Percentiles rank a stretch among this genome's conserved stretches.
Evolutionary conservation across 805 yeast species (phyloP).

Genomic region (Kluyveromyces wickerhamii): DNA sequence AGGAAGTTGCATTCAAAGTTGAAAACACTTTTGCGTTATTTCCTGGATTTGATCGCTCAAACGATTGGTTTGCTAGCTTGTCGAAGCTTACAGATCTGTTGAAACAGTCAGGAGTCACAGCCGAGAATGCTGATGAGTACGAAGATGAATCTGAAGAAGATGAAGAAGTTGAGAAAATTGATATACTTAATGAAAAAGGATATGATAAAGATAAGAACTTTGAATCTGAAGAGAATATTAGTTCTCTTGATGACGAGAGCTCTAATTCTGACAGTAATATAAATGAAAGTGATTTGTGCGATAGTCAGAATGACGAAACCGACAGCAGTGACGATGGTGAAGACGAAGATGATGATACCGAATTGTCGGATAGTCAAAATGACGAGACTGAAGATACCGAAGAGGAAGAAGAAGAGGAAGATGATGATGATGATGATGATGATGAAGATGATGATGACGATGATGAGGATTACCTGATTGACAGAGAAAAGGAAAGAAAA

Average conservation of each 20-base stretch:
- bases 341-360: constrained; percentile 11
- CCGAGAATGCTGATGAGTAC: constrained; percentile 10
- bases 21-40: constrained; percentile 33
- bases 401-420: constrained; percentile 13
- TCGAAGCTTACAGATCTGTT: constrained; percentile 23
- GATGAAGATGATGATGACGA: constrained; percentile 24
- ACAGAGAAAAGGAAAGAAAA: constrained; percentile 27
- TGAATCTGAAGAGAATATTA: constrained; percentile 4
- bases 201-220: constrained; percentile 26
- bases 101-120: constrained; percentile 6
- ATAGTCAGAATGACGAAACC: constrained; percentile 21
- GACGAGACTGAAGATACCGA: constrained; percentile 8
- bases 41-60: constrained; percentile 30
- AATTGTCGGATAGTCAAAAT: constrained; percentile 8
- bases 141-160: constrained; percentile 21
- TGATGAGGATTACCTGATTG: constrained; percentile 20
- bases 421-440: constrained; percentile 20
- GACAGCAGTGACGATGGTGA: constrained; percentile 17
- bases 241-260: constrained; percentile 4
- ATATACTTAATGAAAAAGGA: no score
- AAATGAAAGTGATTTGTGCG: constrained; percentile 18
- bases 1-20: constrained; percentile 51
- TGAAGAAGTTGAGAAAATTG: constrained; percentile 25
- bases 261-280: constrained; percentile 7
- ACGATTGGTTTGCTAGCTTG: constrained; percentile 37